Evolutionary conservation across 371 early-diverging fungal genomes (phyloP), one percentile per base, ranked within the genome.

Genomic region (Circinella umbellata): DNA sequence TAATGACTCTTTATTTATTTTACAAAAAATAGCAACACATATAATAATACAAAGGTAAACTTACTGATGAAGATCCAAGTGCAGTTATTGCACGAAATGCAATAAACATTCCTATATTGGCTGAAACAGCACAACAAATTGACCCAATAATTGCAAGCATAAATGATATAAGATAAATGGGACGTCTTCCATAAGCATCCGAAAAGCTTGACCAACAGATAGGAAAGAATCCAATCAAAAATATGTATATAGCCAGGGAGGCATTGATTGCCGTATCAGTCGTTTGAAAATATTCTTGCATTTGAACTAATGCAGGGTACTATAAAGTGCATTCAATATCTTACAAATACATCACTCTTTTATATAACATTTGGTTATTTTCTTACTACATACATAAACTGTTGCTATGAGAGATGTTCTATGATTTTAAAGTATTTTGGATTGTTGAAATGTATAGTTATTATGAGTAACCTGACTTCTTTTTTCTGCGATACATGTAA

Each of bases 231-330:
- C 70, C 73, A 37, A 69, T 71, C 35, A 69, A 70, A 46, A 78
- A 73, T n/a, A 69, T 63, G 64, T 73, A 75, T 18, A 78, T 65
- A 48, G 75, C 75, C 35, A 75, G 66, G 64, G 53, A 75, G 7
- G 78, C 78, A 65, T 78, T 78, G 17, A 78, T 69, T 4, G 70
- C 59, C 20, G 73, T 78, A 20, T 70, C 73, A 4, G 36, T 69
- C 18, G 78, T 75, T 27, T 78, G 42, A 36, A 78, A 68, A 34
- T 55, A 68, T 4, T 69, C 48, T 66, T 78, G 69, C 63, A 78
- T 72, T 48, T 61, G 60, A 42, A 70, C 42, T 4, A 78, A 46
- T 20, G 78, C 73, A 20, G 78, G 75, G 48, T 64, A 71, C 78
- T 78, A 27, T 27, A 27, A 27, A 27, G 0, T 27, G 2, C 27